Evolutionary conservation across 2,329 filamentous ascomycete genomes (phyloP), one percentile per base, ranked within the genome.

Genomic region (Thermoascus crustaceus): DNA sequence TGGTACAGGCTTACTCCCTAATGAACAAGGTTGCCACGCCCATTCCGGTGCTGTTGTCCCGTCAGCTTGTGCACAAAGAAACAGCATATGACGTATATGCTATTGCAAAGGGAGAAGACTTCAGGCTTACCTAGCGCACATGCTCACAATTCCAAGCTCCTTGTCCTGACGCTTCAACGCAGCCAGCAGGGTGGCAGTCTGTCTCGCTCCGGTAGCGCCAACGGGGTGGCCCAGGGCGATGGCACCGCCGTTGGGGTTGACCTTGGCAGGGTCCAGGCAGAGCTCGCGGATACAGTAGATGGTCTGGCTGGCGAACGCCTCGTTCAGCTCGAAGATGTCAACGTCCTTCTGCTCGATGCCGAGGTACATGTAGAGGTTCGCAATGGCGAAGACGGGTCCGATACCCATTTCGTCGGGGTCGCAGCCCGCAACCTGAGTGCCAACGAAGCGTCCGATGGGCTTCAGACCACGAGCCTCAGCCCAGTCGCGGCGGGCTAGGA

Each of bases 331-430:
- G 47, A 94, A 70, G 11, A 95, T 72, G 54, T 95, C 88, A 41
- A 89, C 73, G 50, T 95, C 88, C 44, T 80, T 75, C 21, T 93
- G 66, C 8, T 74, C 76, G 40, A 96, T 64, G 59, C 80, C 77
- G 69, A 79, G 76, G 64, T 88, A 80, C 51, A 66, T 65, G 30
- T 94, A 76, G 13, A 95, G 76, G 73, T 94, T 95, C 38, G 72
- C 73, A 39, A 78, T 74, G 19, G 74, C 74, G 47, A 74, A 55
- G n/a, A 62, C 55, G 7, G 63, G 63, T 6, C 60, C 60, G 46
- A 94, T 93, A 44, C 87, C 89, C 88, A 96, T 95, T 69, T 95
- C 88, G 46, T 89, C 76, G 5, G 88, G 89, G 1, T 88, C 76
- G 10, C 94, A 75, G 45, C 88, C 89, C 16, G 87, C 82, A 21